These are phyloP conservation scores for Styphnolobium japonicum DNA, from an alignment of 306 rosid species.

Conservation along the genomic window DNA sequence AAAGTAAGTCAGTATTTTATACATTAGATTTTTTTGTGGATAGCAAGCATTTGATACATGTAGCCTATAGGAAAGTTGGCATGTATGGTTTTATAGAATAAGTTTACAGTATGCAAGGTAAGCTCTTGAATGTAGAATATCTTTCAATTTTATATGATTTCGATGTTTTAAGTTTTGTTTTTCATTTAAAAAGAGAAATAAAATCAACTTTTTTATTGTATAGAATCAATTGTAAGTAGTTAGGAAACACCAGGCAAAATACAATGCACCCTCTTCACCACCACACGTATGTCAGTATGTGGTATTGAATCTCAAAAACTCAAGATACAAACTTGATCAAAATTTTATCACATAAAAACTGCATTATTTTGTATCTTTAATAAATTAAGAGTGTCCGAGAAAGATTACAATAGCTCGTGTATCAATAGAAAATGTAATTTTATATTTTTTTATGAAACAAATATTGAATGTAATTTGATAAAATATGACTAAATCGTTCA, in stretches of 20 bases:
- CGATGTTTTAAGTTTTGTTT: neutral
- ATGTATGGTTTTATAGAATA: neutral
- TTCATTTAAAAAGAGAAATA: neutral
- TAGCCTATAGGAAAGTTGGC: neutral
- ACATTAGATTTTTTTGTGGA: neutral
- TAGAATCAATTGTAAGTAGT: neutral
- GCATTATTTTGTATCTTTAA: neutral
- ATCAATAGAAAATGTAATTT: too few relatives aligned
- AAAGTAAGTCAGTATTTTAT: neutral
- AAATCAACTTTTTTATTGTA: neutral
- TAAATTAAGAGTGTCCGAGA: neutral
- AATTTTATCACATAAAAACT: too few relatives aligned
- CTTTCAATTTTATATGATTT: neutral
- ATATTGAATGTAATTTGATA: neutral
- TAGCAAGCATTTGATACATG: neutral
- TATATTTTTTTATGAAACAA: neutral
- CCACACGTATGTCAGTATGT: neutral
- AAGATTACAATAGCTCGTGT: neutral
- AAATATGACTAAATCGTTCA: neutral
- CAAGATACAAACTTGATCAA: neutral
- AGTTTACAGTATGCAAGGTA: neutral
- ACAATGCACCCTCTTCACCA: neutral
- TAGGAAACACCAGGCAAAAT: neutral
- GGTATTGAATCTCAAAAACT: neutral
- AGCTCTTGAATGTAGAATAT: neutral